phyloP scores from a whole-genome alignment of 106 monocot genomes.

The Narthecium ossifragum region DNA sequence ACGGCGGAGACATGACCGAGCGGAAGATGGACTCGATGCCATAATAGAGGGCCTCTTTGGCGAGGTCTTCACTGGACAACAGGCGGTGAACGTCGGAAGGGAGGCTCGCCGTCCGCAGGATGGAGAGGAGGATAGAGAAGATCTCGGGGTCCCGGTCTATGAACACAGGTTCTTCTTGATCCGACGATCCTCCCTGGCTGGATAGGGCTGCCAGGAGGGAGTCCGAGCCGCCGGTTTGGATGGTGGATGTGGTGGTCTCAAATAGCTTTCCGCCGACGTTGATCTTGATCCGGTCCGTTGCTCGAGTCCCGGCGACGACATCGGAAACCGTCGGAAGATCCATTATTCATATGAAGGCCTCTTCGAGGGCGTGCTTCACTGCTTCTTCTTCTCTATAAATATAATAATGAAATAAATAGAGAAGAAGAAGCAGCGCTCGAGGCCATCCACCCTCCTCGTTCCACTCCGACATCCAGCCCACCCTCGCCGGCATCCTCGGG shows the following conservation, averaged over 20 bases:
- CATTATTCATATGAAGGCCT: no score
- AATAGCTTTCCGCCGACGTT: not conserved
- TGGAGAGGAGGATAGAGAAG: constrained; percentile 17
- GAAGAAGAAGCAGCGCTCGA: no score
- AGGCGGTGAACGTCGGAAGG: constrained; percentile 46
- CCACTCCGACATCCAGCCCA: no score
- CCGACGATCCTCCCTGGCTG: no score
- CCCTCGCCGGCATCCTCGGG: no score
- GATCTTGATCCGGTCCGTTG: not conserved
- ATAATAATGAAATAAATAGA: no score
- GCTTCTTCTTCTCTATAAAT: no score
- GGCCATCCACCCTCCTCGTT: no score
- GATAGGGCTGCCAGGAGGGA: not conserved
- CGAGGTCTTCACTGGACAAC: constrained; percentile 48
- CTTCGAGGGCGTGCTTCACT: no score
- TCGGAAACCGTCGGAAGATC: no score
- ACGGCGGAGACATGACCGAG: constrained; percentile 54
- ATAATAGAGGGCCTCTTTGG: constrained; percentile 74
- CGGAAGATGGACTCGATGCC: constrained; percentile 62
- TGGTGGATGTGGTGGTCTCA: not conserved
- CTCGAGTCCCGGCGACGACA: no score
- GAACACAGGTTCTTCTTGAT: not conserved
- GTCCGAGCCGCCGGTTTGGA: not conserved
- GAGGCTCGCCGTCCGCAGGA: constrained; percentile 62
- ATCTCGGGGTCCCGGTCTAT: constrained; percentile 8